Conservation (phyloP, 345 rosid genomes). For the Euphorbia peplus region DNA sequence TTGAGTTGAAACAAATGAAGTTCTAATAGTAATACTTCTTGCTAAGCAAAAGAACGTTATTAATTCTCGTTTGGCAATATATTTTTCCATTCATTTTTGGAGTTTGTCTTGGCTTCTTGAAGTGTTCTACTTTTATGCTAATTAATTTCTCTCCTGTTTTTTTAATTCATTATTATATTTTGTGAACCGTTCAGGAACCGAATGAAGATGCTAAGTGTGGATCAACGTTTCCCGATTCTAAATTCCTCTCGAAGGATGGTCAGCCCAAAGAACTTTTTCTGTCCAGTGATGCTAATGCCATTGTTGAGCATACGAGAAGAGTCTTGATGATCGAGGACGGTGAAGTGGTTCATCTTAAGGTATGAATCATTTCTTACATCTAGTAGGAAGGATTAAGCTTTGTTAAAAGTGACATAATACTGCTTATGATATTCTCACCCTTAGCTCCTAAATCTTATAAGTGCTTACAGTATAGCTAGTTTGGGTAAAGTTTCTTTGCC, state of each 20-base stretch:
- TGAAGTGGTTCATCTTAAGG: slow-evolving; percentile 91
- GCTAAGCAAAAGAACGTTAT: background rate
- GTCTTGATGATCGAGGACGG: slow-evolving; percentile 88
- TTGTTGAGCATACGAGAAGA: slow-evolving; percentile 87
- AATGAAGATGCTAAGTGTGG: slow-evolving; percentile 41
- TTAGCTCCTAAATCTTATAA: no score
- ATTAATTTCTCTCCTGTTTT: background rate
- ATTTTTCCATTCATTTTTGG: background rate
- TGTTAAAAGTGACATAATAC: no score
- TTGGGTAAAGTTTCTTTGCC: no score
- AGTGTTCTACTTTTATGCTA: background rate
- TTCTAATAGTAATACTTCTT: background rate
- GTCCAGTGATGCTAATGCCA: slow-evolving; percentile 83
- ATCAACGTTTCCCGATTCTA: slow-evolving; percentile 59
- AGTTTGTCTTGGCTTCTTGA: background rate
- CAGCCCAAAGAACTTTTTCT: slow-evolving; percentile 78
- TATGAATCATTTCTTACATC: slow-evolving; percentile 21
- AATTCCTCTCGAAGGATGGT: slow-evolving; percentile 55
- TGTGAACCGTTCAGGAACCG: slow-evolving; percentile 45
- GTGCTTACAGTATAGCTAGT: no score
- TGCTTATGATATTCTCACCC: no score
- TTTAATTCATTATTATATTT: background rate
- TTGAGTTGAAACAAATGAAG: slow-evolving; percentile 8
- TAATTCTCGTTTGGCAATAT: background rate
- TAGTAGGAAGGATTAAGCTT: no score